A percentile compares a stretch with the other conserved stretches of the same genome.
phyloP scores from a whole-genome alignment of 495 filamentous ascomycete genomes.

The Aspergillus affinis region DNA sequence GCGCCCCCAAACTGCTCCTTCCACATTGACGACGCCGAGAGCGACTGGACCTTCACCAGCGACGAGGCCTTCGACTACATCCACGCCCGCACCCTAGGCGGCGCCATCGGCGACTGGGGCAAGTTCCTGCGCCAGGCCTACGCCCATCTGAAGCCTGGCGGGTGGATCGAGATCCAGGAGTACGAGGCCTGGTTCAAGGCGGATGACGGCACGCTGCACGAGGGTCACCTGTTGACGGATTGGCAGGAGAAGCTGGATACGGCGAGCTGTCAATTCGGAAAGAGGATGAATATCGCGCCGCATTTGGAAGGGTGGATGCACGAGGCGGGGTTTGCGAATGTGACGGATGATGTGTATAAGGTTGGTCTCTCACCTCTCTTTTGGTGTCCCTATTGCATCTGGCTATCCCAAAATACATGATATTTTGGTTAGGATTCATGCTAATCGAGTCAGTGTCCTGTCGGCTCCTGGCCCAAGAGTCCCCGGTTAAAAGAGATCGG shows the following conservation, averaged over 20 bases:
- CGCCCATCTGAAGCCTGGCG: constrained; percentile 49
- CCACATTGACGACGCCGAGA: constrained; percentile 51
- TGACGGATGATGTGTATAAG: constrained; percentile 42
- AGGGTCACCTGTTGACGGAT: constrained; percentile 24
- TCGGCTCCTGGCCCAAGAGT: constrained; percentile 53
- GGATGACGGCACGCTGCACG: constrained; percentile 39
- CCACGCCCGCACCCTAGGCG: constrained; percentile 46
- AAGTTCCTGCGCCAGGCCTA: constrained; percentile 35
- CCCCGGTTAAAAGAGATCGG: constrained; percentile 51
- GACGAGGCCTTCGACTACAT: constrained; percentile 46
- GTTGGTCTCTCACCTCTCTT: constrained; percentile 19
- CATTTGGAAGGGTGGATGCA: constrained; percentile 27
- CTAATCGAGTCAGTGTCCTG: constrained; percentile 31
- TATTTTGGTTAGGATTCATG: too few species aligned
- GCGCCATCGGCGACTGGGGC: constrained; percentile 47
- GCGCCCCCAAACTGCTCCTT: constrained; percentile 50
- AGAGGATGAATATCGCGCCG: constrained; percentile 35
- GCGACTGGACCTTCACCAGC: constrained; percentile 47
- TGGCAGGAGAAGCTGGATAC: constrained; percentile 30
- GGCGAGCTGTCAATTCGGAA: constrained; percentile 40
- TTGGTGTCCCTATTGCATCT: too few species aligned
- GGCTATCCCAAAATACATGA: too few species aligned
- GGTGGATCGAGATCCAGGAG: constrained; percentile 57
- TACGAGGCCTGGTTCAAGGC: constrained; percentile 38
- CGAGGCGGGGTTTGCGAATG: constrained; percentile 35